Base-by-base conservation (phyloP, 768 basidiomycete species). In the Mycena galopus region DNA sequence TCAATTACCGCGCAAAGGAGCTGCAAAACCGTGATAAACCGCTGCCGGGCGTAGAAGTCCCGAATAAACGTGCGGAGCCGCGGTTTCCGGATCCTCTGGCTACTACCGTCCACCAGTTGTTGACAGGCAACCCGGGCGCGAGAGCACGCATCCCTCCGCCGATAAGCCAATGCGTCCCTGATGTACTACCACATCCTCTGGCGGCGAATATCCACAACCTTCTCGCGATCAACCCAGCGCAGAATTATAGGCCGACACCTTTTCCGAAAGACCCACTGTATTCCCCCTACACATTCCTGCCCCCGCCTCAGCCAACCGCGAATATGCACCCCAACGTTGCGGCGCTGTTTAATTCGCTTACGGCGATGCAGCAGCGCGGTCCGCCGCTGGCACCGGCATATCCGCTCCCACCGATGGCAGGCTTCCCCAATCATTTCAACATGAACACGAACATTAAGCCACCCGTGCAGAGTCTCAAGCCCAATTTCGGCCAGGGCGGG, bases 201-300 rank as follows among this genome's bases (percentile, higher is more conserved):
- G 67, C 57, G 11, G 66, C 56, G 30, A 59, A 35, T 14, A 61
- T 68, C 32, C 60, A 62, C 14, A 33, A 65, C 29, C 42, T 39
- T 6, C 57, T 65, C 5, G 35, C 57, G 33, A 23, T 35, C 39
- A 57, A 63, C 53, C 2, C 56, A 2, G 14, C 44, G 44, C 42
- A 57, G 14, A 32, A 33, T 32, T 42, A 42, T 29, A 25, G 35
- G 3, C 37, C 37, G 33, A 9, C 25, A 21, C 25, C n/a, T 12
- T 33, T 33, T 30, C 37, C 23, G n/a, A 60, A 70, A 4, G 73
- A 74, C 57, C 73, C 73, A 29, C 16, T 74, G 61, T 74, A 74
- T 19, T 69, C 73, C 32, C 73, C 73, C 21, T 74, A 74, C 33
- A 47, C 73, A 27, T 44, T 23, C 16, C 51, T 16, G n/a, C 30